Base-by-base conservation (phyloP, 1,139 yeast species). In the Diutina catenulata region DNA sequence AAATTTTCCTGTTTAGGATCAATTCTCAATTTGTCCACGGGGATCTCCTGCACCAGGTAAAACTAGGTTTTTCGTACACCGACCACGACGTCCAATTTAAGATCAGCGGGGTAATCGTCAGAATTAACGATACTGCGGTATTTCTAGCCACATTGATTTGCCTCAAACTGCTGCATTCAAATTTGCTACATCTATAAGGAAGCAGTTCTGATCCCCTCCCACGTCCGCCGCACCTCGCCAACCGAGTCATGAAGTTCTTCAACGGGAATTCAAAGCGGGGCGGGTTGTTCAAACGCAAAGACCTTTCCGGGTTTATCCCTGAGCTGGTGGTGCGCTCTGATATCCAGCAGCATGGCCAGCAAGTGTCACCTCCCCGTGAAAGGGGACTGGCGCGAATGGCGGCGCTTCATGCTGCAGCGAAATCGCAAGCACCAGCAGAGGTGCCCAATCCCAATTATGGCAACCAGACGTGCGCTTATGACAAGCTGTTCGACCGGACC, bases 231-330 rank as follows among this genome's bases (percentile, higher is more conserved):
- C 21, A 20, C 25, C n/a, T n/a, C n/a, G n/a, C n/a, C n/a, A n/a
- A n/a, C n/a, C n/a, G n/a, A n/a, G n/a, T n/a, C n/a, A n/a, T n/a
- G n/a, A n/a, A 18, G 35, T 31, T 31, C n/a, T 31, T 31, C 25
- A 18, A 13, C 19, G n/a, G 25, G 35, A 26, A 31, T 15, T n/a
- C 14, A 23, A 31, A 31, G 22, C 35, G 35, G 26, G 35, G 35
- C 16, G 35, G 35, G 4, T 25, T 31, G n/a, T 31, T 31, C 22
- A 31, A 31, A 21, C 35, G 35, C 11, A 31, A 31, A n/a, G 35
- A 31, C 35, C 35, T 31, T n/a, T 25, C 21, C 25, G 35, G 35
- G 35, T 31, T 31, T 21, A 31, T 31, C 35, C 35, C 35, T 3
- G 35, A 31, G 25, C 35, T 31, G 35, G 35, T 31, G 25, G 35